These are phyloP conservation scores for Amylostereum chailletii DNA, from an alignment of 1,284 basidiomycete genomes.

Conservation along the genomic window DNA sequence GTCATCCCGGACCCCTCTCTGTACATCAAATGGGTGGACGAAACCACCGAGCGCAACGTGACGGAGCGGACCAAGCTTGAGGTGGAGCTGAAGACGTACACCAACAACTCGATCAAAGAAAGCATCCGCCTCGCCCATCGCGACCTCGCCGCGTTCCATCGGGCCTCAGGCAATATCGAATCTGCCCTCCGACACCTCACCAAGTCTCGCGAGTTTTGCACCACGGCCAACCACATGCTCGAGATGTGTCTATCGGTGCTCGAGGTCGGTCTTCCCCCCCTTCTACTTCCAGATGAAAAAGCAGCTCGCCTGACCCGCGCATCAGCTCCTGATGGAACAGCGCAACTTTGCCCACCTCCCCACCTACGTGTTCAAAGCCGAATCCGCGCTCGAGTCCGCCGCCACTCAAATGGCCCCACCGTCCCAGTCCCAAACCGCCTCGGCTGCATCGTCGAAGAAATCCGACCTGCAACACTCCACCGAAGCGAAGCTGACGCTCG, in stretches of 20 bases:
- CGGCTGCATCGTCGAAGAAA: slow-evolving; percentile 30
- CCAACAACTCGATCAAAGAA: slow-evolving; percentile 91
- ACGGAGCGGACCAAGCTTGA: slow-evolving; percentile 69
- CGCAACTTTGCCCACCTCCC: slow-evolving; percentile 75
- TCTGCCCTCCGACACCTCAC: slow-evolving; percentile 71
- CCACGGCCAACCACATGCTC: slow-evolving; percentile 75
- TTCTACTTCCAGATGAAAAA: slow-evolving; percentile 2
- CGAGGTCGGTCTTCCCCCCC: slow-evolving; percentile 39
- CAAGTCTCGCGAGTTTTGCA: slow-evolving; percentile 81
- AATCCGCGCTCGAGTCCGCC: slow-evolving; percentile 71
- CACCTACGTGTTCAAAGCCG: slow-evolving; percentile 87
- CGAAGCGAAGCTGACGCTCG: slow-evolving; percentile 73
- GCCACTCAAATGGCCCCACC: slow-evolving; percentile 12
- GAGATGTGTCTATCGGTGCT: slow-evolving; percentile 80
- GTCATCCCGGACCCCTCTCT: slow-evolving; percentile 39
- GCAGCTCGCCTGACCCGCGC: neutral
- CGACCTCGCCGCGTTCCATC: slow-evolving; percentile 74
- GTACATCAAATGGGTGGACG: slow-evolving; percentile 60
- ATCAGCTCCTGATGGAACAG: slow-evolving; percentile 73
- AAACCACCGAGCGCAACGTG: slow-evolving; percentile 48
- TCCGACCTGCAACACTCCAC: slow-evolving; percentile 52
- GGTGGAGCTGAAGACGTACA: slow-evolving; percentile 83
- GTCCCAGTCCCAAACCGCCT: slow-evolving; percentile 16
- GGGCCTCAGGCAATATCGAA: slow-evolving; percentile 58
- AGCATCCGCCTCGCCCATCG: slow-evolving; percentile 86